Base-by-base conservation (phyloP, 2,329 filamentous ascomycete species). In the Colletotrichum endophyticum region DNA sequence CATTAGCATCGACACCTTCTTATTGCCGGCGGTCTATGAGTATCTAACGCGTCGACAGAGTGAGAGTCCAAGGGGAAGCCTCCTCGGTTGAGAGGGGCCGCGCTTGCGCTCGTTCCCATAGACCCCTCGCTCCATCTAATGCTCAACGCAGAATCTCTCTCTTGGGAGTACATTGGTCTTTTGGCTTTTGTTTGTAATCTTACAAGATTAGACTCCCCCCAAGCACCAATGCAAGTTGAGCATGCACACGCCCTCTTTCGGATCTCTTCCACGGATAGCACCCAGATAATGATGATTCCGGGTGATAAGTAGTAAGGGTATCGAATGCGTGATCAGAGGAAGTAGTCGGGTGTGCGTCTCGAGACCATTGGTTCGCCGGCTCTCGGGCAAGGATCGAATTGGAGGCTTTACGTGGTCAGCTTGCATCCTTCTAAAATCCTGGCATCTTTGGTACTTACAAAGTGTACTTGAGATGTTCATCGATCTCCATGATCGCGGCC, bases 401-500 rank as follows among this genome's bases (percentile, higher is more conserved):
- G 97, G 87, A 99, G 89, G 94, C 97, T 99, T 82, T 25, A 75
- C 32, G 44, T 64, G 27, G 78, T 85, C 79, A 86, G 82, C 78
- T 49, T 73, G 22, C 64, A 30, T 16, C 7, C 22, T 25, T 16
- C 22, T 28, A 12, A 36, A 25, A 44, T 77, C 32, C 39, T 63
- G 11, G 57, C 16, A 15, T 2, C 36, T 25, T 32, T 36, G 49
- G 53, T 16, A 34, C 96, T 87, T 91, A 98, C 96, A 99, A 99
- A 83, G 97, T 99, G 88, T 99, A 99, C 90, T 99, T 99, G 84
- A 99, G 89, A 86, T 99, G 96, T 88, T 99, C 97, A 80, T 99
- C 97, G 86, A 99, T 99, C 88, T 99, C 97, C 97, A 99, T 99
- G 86, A 99, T 99, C n/a, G 97, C 97, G 73, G 97, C 97, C 87